Conservation (phyloP, 805 yeast genomes). For the Tetrapisispora namnaoensis region DNA sequence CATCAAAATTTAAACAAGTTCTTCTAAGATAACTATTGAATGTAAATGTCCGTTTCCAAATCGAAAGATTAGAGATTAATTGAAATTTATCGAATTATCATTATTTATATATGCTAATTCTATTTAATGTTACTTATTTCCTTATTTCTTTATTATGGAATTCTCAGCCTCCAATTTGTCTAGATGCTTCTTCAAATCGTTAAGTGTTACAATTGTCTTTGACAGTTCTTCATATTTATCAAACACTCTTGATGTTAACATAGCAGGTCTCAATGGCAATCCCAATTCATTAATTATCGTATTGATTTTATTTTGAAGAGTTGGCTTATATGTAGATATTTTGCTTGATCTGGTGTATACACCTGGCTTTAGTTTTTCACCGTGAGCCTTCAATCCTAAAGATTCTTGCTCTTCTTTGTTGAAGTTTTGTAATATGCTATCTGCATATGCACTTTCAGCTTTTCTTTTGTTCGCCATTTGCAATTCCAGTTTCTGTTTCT, state of each 20-base stretch:
- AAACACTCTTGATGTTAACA: slow-evolving; percentile 77
- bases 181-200: slow-evolving; percentile 76
- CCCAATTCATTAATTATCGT: slow-evolving; percentile 68
- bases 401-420: slow-evolving; percentile 73
- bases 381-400: slow-evolving; percentile 73
- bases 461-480: slow-evolving; percentile 25
- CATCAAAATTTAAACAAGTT: no score
- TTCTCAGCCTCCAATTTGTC: slow-evolving; percentile 83
- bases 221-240: slow-evolving; percentile 67
- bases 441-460: slow-evolving; percentile 28
- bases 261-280: slow-evolving; percentile 69
- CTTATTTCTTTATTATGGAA: slow-evolving; percentile 31
- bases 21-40: background rate
- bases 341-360: slow-evolving; percentile 73
- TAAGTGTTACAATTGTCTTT: slow-evolving; percentile 55
- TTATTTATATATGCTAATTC: background rate
- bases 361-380: slow-evolving; percentile 64
- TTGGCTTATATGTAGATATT: slow-evolving; percentile 69
- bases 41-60: background rate
- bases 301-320: slow-evolving; percentile 51
- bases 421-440: slow-evolving; percentile 32
- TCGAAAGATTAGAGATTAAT: no score
- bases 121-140: background rate
- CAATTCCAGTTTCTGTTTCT: slow-evolving; percentile 25
- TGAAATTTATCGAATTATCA: no score